Evolutionary conservation across 1,284 basidiomycete genomes (phyloP).

Genomic region (Fomitiporia mediterranea): DNA sequence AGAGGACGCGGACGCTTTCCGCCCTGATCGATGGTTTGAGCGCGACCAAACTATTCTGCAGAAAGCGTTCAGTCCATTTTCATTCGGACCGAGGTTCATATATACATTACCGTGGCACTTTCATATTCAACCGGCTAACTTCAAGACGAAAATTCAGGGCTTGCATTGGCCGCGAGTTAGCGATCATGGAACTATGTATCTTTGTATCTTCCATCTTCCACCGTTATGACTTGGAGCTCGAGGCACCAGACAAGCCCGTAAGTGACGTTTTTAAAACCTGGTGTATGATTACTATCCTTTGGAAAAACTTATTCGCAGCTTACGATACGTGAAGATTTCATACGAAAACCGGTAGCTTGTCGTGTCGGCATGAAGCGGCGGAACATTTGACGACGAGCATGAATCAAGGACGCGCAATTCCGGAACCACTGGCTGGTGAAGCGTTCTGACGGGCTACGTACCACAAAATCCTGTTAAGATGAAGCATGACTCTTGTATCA

Average conservation of each 20-base stretch:
- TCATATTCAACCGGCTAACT: background rate
- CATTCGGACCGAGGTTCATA: slow-evolving; percentile 43
- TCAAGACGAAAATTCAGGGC: slow-evolving; percentile 34
- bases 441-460: no score
- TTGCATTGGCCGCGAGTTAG: slow-evolving; percentile 73
- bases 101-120: slow-evolving; percentile 42
- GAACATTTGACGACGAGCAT: slow-evolving; percentile 50
- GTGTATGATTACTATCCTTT: background rate
- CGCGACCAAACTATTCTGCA: slow-evolving; percentile 53
- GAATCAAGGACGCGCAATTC: slow-evolving; percentile 69
- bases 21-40: slow-evolving; percentile 82
- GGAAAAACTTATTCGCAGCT: slow-evolving; percentile 39
- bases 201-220: slow-evolving; percentile 71
- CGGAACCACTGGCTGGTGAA: no score
- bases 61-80: slow-evolving; percentile 74
- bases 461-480: no score
- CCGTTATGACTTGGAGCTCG: slow-evolving; percentile 65
- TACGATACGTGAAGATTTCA: slow-evolving; percentile 69
- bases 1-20: slow-evolving; percentile 67
- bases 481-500: no score
- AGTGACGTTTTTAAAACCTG: slow-evolving; percentile 24
- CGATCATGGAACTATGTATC: slow-evolving; percentile 67
- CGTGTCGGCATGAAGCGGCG: slow-evolving; percentile 62
- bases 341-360: slow-evolving; percentile 69
- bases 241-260: slow-evolving; percentile 52